These are phyloP conservation scores for Boletus vermiculosoides DNA, from an alignment of 768 basidiomycete species.

Conservation along the genomic window DNA sequence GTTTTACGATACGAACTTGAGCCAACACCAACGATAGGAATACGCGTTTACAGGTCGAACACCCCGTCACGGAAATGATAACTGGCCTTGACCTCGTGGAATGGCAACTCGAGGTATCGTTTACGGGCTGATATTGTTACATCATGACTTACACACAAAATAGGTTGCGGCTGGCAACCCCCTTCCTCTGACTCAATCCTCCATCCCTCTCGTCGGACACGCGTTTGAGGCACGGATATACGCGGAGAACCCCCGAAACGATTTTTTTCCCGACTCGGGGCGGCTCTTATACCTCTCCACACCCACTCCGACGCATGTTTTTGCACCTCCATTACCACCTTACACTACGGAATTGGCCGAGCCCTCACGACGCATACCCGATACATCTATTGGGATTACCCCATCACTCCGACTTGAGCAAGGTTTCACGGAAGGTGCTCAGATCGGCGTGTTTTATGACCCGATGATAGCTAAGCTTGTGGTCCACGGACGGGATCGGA, in stretches of 20 bases:
- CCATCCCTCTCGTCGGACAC: slow-evolving; percentile 86
- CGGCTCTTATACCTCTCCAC: slow-evolving; percentile 77
- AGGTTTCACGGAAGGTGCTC: slow-evolving; percentile 76
- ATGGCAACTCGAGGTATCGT: slow-evolving; percentile 82
- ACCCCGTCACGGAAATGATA: slow-evolving; percentile 94
- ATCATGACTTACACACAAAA: neutral
- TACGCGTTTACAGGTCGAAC: slow-evolving; percentile 83
- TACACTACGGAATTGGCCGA: slow-evolving; percentile 26
- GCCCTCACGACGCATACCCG: slow-evolving; percentile 23
- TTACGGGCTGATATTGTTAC: neutral
- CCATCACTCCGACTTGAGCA: slow-evolving; percentile 85
- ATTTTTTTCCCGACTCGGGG: slow-evolving; percentile 92
- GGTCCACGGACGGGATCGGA: slow-evolving; percentile 80
- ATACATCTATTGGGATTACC: slow-evolving; percentile 30
- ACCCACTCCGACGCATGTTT: slow-evolving; percentile 67
- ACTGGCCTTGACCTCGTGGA: slow-evolving; percentile 93
- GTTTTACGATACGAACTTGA: neutral
- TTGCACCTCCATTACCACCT: slow-evolving; percentile 48
- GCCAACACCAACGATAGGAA: slow-evolving; percentile 50
- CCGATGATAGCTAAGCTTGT: slow-evolving; percentile 93
- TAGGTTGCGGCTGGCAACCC: slow-evolving; percentile 88
- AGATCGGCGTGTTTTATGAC: slow-evolving; percentile 87
- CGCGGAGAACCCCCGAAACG: slow-evolving; percentile 90
- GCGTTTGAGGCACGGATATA: slow-evolving; percentile 96
- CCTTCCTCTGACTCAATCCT: slow-evolving; percentile 71